A percentile compares a stretch with the other conserved stretches of the same genome.
phyloP scores from a whole-genome alignment of 768 basidiomycete genomes.

The Neoboletus brunneissimus region DNA sequence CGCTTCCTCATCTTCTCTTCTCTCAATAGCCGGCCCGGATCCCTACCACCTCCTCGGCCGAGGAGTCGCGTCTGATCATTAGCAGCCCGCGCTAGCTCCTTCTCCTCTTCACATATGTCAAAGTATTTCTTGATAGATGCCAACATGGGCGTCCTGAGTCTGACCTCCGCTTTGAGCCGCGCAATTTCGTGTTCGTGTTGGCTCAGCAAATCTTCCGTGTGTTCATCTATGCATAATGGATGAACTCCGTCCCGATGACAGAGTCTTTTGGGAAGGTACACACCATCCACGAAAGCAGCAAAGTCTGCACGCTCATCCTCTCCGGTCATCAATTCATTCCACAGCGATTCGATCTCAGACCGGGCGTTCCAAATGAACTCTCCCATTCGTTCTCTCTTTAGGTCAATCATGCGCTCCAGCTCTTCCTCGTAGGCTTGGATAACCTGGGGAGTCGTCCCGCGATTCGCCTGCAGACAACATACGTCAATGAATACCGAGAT shows the following conservation, averaged over 20 bases:
- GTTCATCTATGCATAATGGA: slow-evolving; percentile 55
- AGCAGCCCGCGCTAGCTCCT: slow-evolving; percentile 78
- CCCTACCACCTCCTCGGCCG: slow-evolving; percentile 69
- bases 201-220: slow-evolving; percentile 81
- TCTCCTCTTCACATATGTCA: slow-evolving; percentile 86
- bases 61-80: slow-evolving; percentile 79
- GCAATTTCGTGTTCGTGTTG: slow-evolving; percentile 85
- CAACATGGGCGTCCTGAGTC: slow-evolving; percentile 73
- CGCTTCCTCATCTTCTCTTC: slow-evolving; percentile 98
- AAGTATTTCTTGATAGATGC: slow-evolving; percentile 83
- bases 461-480: slow-evolving; percentile 38
- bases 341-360: slow-evolving; percentile 73
- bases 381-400: slow-evolving; percentile 86
- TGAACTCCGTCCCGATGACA: background rate
- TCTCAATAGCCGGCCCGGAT: slow-evolving; percentile 80
- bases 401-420: slow-evolving; percentile 82
- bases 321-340: slow-evolving; percentile 84
- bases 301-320: slow-evolving; percentile 82
- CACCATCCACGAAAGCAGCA: slow-evolving; percentile 80
- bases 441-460: slow-evolving; percentile 76
- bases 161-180: slow-evolving; percentile 78
- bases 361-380: slow-evolving; percentile 81
- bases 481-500: background rate
- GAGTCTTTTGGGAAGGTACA: slow-evolving; percentile 15
- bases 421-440: slow-evolving; percentile 87